Evolutionary conservation across 352 stramenopile genomes (phyloP).

Genomic region (Phytopythium boreale): DNA sequence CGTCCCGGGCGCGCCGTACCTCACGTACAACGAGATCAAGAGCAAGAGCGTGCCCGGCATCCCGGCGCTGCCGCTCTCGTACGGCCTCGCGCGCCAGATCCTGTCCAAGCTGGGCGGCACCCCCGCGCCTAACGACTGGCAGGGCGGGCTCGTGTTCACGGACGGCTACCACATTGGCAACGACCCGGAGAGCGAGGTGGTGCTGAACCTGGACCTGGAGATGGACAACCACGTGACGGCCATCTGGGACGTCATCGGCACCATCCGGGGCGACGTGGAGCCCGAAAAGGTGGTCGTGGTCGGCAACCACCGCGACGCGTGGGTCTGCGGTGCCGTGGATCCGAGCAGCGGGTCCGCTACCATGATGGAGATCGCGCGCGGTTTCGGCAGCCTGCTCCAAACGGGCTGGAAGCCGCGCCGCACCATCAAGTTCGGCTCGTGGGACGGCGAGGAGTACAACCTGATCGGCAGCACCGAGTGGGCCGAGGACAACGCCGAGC

Average conservation of each 20-base stretch:
- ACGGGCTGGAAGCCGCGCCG: conserved; percentile 61
- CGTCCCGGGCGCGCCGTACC: conserved; percentile 14
- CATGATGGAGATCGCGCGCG: conserved; percentile 74
- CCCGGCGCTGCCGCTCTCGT: conserved; percentile 64
- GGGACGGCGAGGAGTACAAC: conserved; percentile 80
- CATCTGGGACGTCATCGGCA: conserved; percentile 88
- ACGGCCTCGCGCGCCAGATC: conserved; percentile 72
- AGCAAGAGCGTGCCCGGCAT: conserved; percentile 57
- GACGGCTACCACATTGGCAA: conserved; percentile 71
- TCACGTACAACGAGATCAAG: conserved; percentile 35
- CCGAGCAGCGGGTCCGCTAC: conserved; percentile 72
- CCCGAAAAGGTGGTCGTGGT: conserved; percentile 79
- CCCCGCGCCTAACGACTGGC: conserved; percentile 45
- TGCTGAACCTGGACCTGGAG: conserved; percentile 53
- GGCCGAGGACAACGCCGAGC: conserved; percentile 58
- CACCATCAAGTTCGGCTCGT: conserved; percentile 63
- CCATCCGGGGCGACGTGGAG: conserved; percentile 48
- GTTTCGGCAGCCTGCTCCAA: conserved; percentile 52
- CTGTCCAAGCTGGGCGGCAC: conserved; percentile 51
- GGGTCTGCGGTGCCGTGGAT: conserved; percentile 85
- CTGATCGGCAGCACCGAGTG: conserved; percentile 84
- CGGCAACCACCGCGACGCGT: conserved; percentile 90
- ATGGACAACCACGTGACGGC: conserved; percentile 72
- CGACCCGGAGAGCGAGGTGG: conserved; percentile 36
- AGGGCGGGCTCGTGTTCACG: conserved; percentile 47